Base-by-base conservation (phyloP, 2,329 filamentous ascomycete species). In the Myriosclerotinia curreyana region DNA sequence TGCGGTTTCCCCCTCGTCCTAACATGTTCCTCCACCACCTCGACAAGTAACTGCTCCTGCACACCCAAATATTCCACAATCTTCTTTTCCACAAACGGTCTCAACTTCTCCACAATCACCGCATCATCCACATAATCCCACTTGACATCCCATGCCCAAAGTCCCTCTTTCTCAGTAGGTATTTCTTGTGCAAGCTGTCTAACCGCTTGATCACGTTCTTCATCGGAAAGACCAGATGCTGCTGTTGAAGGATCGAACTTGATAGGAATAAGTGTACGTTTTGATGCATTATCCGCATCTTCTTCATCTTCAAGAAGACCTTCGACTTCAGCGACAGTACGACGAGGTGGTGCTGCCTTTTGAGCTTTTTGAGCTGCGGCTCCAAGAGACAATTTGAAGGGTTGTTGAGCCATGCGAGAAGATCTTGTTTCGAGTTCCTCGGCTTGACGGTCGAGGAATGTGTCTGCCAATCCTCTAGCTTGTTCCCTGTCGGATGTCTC, bases 11-110 rank as follows among this genome's bases (percentile, higher is more conserved):
- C 87, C 71, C 88, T 87, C 71, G 87, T 87, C 68, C 88, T 85
- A 67, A 99, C 79, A 76, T 96, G 92, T 72, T 92, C 89, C 74
- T 97, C 89, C 48, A 98, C 92, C 51, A 95, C 88, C 74, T 96
- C 93, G 40, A 99, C 92, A 55, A 99, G 81, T 79, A 97, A 88
- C 78, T 98, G 91, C 76, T 99, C 95, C 77, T 98, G 92, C 65
- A 99, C 90, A 66, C 96, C 96, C 56, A 99, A 83, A 72, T 95
- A 96, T 77, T 99, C 95, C 66, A 99, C 89, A 70, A 98, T 91
- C 83, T 98, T 99, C 84, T 96, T 96, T 80, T 96, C 92, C 64
- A 98, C 91, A 78, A 97, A 99, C 38, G 94, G 93, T 73, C 90
- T 86, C 70, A 99, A 85, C 75, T 97, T 93, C 68, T 96, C 90